phyloP scores from a whole-genome alignment of 108 stramenopile species.

The Fragilaria crotonensis region DNA sequence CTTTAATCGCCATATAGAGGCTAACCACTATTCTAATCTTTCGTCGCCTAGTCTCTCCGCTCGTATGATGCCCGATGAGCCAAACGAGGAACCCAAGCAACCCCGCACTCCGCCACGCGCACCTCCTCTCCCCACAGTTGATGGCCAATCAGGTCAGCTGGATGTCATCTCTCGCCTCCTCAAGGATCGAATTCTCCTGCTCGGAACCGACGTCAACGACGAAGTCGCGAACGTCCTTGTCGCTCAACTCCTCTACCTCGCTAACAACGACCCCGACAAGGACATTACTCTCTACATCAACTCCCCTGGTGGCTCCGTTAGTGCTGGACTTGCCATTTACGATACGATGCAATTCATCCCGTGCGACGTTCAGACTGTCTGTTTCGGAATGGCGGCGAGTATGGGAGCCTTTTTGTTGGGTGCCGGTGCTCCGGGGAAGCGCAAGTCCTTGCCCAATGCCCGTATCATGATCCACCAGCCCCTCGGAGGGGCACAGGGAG shows the following conservation, averaged over 20 bases:
- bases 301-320: constrained; percentile 69
- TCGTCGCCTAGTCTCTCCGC: too few species aligned
- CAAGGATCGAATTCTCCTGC: constrained; percentile 87
- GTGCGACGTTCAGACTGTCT: constrained; percentile 79
- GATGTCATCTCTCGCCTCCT: constrained; percentile 71
- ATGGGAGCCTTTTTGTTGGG: too few species aligned
- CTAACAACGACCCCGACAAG: constrained; percentile 76
- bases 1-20: too few species aligned
- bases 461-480: too few species aligned
- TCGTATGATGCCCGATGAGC: constrained; percentile 5
- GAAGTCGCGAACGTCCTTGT: constrained; percentile 84
- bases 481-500: too few species aligned
- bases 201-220: constrained; percentile 83
- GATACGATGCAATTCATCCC: constrained; percentile 85
- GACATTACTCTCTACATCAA: constrained; percentile 92
- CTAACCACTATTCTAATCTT: too few species aligned
- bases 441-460: constrained; percentile 85
- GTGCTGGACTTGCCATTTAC: constrained; percentile 72
- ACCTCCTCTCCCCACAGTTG: constrained; percentile 75
- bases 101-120: constrained; percentile 24
- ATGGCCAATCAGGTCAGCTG: constrained; percentile 60
- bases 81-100: constrained; percentile 15
- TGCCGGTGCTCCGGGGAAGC: constrained; percentile 83
- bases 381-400: constrained; percentile 86
- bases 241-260: constrained; percentile 80